Evolutionary conservation across 176 grass and related monocot genomes (phyloP), one percentile per base, ranked within the genome.

Genomic region (Raddia guianensis): DNA sequence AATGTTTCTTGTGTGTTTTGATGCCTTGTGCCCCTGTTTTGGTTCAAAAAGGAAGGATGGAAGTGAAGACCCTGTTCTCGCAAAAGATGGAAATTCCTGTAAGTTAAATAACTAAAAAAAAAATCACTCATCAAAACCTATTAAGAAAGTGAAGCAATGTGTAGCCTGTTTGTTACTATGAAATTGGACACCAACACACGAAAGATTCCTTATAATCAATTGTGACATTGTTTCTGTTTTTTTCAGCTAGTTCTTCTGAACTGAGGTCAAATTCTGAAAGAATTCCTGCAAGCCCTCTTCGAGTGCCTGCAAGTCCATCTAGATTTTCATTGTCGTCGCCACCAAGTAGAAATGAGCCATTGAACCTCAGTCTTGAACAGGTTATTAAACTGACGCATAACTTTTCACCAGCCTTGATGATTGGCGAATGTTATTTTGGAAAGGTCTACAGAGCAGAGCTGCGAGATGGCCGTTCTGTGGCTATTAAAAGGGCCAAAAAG

Each of bases 401-500:
- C 71, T 99, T 99, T 73, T 93, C 96, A 18, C 76, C 91, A 15
- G 70, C 80, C 49, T 66, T 84, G 63, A 86, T 90, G 44, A 90
- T 99, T 59, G 90, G 96, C 0, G 84, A 95, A 91, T 85, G 93
- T 86, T 86, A 86, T 84, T 99, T 99, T 79, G 88, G 90, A 84
- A 93, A 72, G 55, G 93, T 93, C 58, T 99, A 99, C 86, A 99
- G 84, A 82, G 93, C 76, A 7, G 84, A 85, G 79, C 82, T 99
- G 57, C 82, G 46, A 80, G 59, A 91, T 80, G 90, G 87, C 14
- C 86, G 63, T 58, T 21, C 83, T 60, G 35, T 95, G 45, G 90
- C 96, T 77, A 93, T 99, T 81, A 99, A 99, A 86, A 89, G 96
- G 76, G 91, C 90, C 63, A 93, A 89, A 83, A 93, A 93, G 93